Percentiles rank a stretch among this genome's conserved stretches.
Evolutionary conservation across 257 asterid genomes (phyloP).

Genomic region (Euphrasia confusa): DNA sequence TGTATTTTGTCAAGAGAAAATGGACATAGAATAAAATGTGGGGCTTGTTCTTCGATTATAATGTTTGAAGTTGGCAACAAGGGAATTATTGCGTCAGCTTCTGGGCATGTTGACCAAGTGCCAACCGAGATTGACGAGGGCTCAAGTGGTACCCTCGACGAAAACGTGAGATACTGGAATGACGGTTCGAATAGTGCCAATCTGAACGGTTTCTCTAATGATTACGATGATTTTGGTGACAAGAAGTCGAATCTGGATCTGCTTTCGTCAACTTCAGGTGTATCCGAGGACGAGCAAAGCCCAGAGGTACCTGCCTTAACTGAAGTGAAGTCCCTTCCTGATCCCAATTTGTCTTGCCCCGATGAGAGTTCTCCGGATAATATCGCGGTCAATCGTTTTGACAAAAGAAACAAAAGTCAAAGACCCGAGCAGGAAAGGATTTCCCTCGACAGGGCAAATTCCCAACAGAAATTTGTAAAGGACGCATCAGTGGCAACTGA

Average conservation of each 20-base stretch:
- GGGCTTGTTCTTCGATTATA: constrained; percentile 77
- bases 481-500: constrained; percentile 59
- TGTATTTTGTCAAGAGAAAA: constrained; percentile 38
- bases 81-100: constrained; percentile 45
- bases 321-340: constrained; percentile 28
- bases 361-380: constrained; percentile 33
- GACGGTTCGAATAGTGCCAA: constrained; percentile 36
- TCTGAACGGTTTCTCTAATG: constrained; percentile 33
- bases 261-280: constrained; percentile 46
- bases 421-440: constrained; percentile 41
- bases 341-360: constrained; percentile 33
- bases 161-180: constrained; percentile 40
- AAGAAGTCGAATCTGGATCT: constrained; percentile 39
- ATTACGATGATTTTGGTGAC: constrained; percentile 37
- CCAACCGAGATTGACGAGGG: constrained; percentile 40
- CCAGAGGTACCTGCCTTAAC: constrained; percentile 29
- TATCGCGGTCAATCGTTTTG: constrained; percentile 32
- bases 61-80: constrained; percentile 48
- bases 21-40: constrained; percentile 64
- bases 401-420: constrained; percentile 41
- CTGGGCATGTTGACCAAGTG: constrained; percentile 44
- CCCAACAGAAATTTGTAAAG: constrained; percentile 51
- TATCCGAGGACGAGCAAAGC: constrained; percentile 45
- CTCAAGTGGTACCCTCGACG: constrained; percentile 47
- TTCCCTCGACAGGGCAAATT: constrained; percentile 36